phyloP scores from a whole-genome alignment of 2,329 filamentous ascomycete genomes.

The Aspergillus sclerotialis region DNA sequence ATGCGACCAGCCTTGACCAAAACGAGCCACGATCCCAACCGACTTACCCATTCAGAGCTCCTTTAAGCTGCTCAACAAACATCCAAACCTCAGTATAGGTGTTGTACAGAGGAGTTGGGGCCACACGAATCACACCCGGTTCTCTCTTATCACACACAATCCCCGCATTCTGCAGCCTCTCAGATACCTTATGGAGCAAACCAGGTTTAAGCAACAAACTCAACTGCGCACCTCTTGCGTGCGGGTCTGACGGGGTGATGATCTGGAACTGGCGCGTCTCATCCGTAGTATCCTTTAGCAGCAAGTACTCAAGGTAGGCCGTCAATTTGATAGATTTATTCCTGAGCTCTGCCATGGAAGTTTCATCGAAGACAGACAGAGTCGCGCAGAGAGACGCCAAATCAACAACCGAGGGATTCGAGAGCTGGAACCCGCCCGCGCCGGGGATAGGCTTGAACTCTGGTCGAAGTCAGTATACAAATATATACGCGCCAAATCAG shows the following conservation, averaged over 20 bases:
- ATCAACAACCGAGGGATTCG: slow-evolving; percentile 72
- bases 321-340: slow-evolving; percentile 66
- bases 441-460: slow-evolving; percentile 69
- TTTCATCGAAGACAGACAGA: slow-evolving; percentile 65
- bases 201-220: slow-evolving; percentile 44
- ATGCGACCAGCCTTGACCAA: no score
- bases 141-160: slow-evolving; percentile 76
- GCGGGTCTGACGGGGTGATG: slow-evolving; percentile 62
- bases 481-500: not conserved
- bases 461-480: slow-evolving; percentile 14
- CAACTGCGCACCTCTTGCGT: slow-evolving; percentile 40
- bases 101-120: slow-evolving; percentile 77
- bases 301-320: slow-evolving; percentile 64
- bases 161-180: slow-evolving; percentile 59
- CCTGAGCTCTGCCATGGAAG: slow-evolving; percentile 60
- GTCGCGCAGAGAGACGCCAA: slow-evolving; percentile 64
- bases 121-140: slow-evolving; percentile 74
- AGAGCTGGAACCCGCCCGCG: slow-evolving; percentile 71
- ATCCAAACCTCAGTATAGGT: slow-evolving; percentile 63
- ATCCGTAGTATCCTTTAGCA: slow-evolving; percentile 37
- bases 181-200: slow-evolving; percentile 61
- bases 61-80: slow-evolving; percentile 41
- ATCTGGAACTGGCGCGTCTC: slow-evolving; percentile 45
- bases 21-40: not conserved
- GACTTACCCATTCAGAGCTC: slow-evolving; percentile 15